Conservation (phyloP, 768 basidiomycete species). For the Terana coerulea region DNA sequence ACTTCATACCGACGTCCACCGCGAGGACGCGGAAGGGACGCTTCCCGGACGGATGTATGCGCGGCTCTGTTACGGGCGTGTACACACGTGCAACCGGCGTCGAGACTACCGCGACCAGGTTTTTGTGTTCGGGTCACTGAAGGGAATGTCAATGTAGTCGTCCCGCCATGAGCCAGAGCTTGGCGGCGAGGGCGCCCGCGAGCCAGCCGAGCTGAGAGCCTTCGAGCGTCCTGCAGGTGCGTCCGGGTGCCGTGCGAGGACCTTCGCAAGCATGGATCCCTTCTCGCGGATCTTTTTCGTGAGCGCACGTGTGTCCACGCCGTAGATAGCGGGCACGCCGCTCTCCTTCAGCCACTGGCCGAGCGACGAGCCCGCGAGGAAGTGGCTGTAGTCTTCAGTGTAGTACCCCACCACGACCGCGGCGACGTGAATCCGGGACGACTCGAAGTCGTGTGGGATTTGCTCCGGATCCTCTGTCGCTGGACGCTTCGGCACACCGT, state of each 20-base stretch:
- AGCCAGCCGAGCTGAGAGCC: conserved; percentile 35
- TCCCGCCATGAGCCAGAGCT: conserved; percentile 67
- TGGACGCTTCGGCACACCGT: conserved; percentile 85
- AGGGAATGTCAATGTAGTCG: conserved; percentile 78
- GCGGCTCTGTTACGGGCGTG: conserved; percentile 51
- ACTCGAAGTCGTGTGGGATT: conserved; percentile 83
- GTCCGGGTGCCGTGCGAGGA: conserved; percentile 62
- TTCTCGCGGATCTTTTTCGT: conserved; percentile 96
- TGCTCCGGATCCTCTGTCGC: conserved; percentile 40
- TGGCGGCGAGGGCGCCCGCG: conserved; percentile 52
- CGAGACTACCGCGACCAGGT: conserved; percentile 91
- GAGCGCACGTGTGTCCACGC: conserved; percentile 93
- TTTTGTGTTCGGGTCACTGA: conserved; percentile 84
- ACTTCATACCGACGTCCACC: conserved; percentile 99
- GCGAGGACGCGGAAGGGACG: conserved; percentile 82
- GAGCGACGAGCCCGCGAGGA: conserved; percentile 84
- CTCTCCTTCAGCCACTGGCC: conserved; percentile 94
- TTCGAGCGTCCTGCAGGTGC: conserved; percentile 24
- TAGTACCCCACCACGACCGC: conserved; percentile 92
- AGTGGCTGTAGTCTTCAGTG: conserved; percentile 92
- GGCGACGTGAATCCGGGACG: conserved; percentile 88
- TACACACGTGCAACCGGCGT: conserved; percentile 63
- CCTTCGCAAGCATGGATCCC: conserved; percentile 85
- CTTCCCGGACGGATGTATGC: conserved; percentile 66
- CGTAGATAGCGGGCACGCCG: conserved; percentile 89